Percentiles rank a stretch among this genome's conserved stretches.
These are phyloP conservation scores for Termitomyces heimii DNA, from an alignment of 768 basidiomycete species.

Conservation along the genomic window DNA sequence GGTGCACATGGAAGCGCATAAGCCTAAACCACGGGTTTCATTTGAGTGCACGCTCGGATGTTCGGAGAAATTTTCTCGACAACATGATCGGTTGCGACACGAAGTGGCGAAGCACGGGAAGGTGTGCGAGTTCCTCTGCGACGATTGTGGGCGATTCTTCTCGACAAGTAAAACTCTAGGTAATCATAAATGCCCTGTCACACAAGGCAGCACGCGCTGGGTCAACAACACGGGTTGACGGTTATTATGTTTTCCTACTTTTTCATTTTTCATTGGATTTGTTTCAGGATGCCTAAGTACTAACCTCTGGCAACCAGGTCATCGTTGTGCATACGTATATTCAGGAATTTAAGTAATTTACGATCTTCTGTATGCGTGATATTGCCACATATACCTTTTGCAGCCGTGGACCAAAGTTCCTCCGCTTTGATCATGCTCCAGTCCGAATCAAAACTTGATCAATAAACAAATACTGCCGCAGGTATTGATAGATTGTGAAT, in stretches of 20 bases:
- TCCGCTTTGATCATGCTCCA: background rate
- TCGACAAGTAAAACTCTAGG: slow-evolving; percentile 45
- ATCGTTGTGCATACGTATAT: background rate
- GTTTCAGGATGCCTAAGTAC: background rate
- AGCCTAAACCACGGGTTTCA: slow-evolving; percentile 40
- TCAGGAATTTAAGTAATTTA: background rate
- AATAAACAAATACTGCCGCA: background rate
- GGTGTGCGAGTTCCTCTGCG: slow-evolving; percentile 47
- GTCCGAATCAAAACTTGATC: background rate
- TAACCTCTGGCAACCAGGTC: background rate
- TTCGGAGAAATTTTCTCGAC: slow-evolving; percentile 47
- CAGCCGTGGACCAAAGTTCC: background rate
- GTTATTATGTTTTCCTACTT: background rate
- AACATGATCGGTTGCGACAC: slow-evolving; percentile 51
- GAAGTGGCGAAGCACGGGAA: slow-evolving; percentile 56
- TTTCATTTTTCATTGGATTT: too few species aligned
- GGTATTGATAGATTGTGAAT: background rate
- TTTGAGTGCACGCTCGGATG: slow-evolving; percentile 53
- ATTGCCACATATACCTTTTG: background rate
- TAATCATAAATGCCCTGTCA: slow-evolving; percentile 52
- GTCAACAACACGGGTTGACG: slow-evolving; percentile 25
- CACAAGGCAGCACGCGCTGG: slow-evolving; percentile 44
- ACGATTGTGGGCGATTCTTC: slow-evolving; percentile 48
- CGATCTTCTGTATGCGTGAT: background rate
- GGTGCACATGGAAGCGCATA: slow-evolving; percentile 51